Evolutionary conservation across 768 basidiomycete species (phyloP).

Genomic region (Cystobasidium onofrii): DNA sequence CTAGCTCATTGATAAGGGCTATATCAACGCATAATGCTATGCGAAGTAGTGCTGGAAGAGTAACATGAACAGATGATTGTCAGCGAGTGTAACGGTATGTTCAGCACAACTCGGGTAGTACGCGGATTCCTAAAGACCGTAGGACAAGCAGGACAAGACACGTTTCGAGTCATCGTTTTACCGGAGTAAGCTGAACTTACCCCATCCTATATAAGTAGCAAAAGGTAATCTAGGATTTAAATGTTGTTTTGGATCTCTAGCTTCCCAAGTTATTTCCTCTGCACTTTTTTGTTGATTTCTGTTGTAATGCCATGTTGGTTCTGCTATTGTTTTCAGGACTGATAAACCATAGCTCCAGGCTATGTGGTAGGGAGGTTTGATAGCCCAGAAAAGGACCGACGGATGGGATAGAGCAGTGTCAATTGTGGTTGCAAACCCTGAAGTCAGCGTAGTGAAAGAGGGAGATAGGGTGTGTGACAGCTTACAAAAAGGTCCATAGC

Average conservation of each 20-base stretch:
- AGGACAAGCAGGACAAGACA: no score
- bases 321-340: neutral
- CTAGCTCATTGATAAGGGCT: neutral
- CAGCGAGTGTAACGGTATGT: no score
- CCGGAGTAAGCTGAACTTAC: no score
- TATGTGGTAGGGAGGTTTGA: neutral
- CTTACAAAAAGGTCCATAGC: constrained; percentile 5
- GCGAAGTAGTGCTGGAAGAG: neutral
- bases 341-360: neutral
- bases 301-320: neutral
- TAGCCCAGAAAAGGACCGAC: neutral
- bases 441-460: no score
- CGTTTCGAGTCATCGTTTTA: no score
- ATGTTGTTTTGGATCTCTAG: neutral
- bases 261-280: neutral
- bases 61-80: neutral
- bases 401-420: no score
- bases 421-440: no score
- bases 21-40: neutral
- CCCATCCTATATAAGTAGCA: constrained; percentile 8
- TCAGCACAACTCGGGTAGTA: no score
- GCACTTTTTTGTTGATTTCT: neutral
- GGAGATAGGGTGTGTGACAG: no score
- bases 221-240: neutral
- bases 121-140: no score